Base-by-base conservation (phyloP, 2,329 filamentous ascomycete species). In the Ambrosiella beaveri region DNA sequence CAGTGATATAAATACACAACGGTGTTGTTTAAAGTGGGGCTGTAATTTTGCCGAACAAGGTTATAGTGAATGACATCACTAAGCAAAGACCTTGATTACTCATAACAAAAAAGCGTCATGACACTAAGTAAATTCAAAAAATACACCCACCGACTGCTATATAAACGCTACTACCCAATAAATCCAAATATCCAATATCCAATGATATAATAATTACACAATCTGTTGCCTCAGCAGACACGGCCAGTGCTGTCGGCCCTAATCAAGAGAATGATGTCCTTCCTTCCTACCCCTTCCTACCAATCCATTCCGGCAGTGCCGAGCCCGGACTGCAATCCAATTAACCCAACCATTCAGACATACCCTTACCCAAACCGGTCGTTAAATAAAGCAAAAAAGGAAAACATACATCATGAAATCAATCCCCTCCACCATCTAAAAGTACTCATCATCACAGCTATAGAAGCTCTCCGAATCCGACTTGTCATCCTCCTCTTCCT, bases 401-500 rank as follows among this genome's bases (percentile, higher is more conserved):
- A 36, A 54, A 41, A 41, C 52, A 54, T 54, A 54, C 15, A 54
- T 54, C 37, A 19, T 54, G 37, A 41, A 27, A 17, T 19, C 49
- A 2, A 11, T 7, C 39, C 39, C 27, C 27, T 11, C 3, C 19
- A 9, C 3, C 19, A 7, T 7, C 19, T 41, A 54, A 40, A 39
- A 27, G 13, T 54, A 27, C 38, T 41, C 41, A 35, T 58, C 59
- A 47, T 58, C 59, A 40, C 59, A 61, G 40, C 57, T 57, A 27
- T 58, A 57, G 56, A 61, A 61, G 12, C 56, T 58, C 37, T 57
- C 59, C 27, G 40, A 41, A 38, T 27, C 55, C 36, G 58, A 60
- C 40, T 57, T 53, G 7, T 19, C 54, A 54, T 58, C 38, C 11
- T 54, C 52, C 9, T 53, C n/a, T 27, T 57, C 38, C 5, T 44